Conservation (phyloP, 163 green algal genomes). For the Scenedesmus sp. region DNA sequence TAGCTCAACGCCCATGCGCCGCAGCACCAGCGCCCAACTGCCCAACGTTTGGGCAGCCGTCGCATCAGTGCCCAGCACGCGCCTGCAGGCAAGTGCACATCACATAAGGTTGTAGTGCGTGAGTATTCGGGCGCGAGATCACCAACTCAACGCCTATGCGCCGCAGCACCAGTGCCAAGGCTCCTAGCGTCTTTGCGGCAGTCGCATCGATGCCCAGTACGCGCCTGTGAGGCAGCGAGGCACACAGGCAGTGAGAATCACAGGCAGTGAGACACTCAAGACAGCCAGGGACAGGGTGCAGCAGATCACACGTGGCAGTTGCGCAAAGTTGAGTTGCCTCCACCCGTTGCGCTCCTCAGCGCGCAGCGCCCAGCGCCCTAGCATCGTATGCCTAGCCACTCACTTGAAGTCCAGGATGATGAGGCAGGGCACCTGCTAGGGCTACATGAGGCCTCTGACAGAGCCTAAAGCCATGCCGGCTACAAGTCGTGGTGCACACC, state of each 20-base stretch:
- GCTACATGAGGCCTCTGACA: too few relatives aligned
- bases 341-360: too few relatives aligned
- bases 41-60: slow-evolving; percentile 47
- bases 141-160: slow-evolving; percentile 12
- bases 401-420: too few relatives aligned
- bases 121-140: not conserved
- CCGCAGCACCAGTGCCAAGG: slow-evolving; percentile 32
- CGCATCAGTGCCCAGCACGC: slow-evolving; percentile 47
- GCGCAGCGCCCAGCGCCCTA: too few relatives aligned
- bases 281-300: too few relatives aligned
- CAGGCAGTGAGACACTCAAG: too few relatives aligned
- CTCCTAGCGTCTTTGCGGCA: slow-evolving; percentile 29
- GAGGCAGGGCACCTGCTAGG: too few relatives aligned
- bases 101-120: not conserved
- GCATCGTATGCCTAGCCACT: too few relatives aligned
- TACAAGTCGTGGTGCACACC: too few relatives aligned
- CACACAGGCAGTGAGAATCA: not conserved
- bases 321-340: too few relatives aligned
- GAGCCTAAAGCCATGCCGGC: too few relatives aligned
- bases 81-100: slow-evolving; percentile 9
- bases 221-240: slow-evolving; percentile 13
- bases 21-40: slow-evolving; percentile 26
- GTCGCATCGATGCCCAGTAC: slow-evolving; percentile 48
- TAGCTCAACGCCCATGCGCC: slow-evolving; percentile 44
- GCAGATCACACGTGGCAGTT: too few relatives aligned